Conservation (phyloP, 805 yeast genomes). For the Schizosaccharomyces cryophilus region DNA sequence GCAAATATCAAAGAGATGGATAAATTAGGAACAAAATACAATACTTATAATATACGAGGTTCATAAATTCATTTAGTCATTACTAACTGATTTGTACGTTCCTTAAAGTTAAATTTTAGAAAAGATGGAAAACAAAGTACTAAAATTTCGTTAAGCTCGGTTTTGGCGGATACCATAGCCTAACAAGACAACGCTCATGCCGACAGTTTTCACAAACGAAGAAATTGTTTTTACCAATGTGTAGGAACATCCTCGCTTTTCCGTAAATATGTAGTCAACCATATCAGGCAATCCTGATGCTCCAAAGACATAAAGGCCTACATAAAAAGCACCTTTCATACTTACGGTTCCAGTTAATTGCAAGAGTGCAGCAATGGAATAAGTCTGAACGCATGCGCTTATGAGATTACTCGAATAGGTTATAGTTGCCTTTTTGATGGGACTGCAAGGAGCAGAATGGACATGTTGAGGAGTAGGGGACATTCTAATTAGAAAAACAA, state of each 20-base stretch:
- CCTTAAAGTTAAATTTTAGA: too few species aligned
- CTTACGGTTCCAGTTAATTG: conserved; percentile 15
- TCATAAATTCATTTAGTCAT: too few species aligned
- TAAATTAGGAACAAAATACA: too few species aligned
- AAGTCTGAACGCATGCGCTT: conserved; percentile 15
- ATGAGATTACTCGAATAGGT: neutral
- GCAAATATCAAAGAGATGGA: too few species aligned
- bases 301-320: conserved; percentile 17
- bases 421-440: neutral
- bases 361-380: conserved; percentile 17
- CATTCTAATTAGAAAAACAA: neutral
- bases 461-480: neutral
- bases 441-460: neutral
- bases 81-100: too few species aligned
- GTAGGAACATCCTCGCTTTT: conserved; percentile 14
- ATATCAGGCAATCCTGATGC: conserved; percentile 15
- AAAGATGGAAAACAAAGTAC: too few species aligned
- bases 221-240: conserved; percentile 13
- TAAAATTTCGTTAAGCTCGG: neutral
- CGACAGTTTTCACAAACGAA: conserved; percentile 18
- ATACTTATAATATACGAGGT: too few species aligned
- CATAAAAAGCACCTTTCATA: conserved; percentile 16
- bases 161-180: conserved; percentile 13
- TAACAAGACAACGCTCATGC: conserved; percentile 15
- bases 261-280: conserved; percentile 13